Evolutionary conservation across 2,329 filamentous ascomycete species (phyloP).

Genomic region (Stagonosporopsis rhizophila): DNA sequence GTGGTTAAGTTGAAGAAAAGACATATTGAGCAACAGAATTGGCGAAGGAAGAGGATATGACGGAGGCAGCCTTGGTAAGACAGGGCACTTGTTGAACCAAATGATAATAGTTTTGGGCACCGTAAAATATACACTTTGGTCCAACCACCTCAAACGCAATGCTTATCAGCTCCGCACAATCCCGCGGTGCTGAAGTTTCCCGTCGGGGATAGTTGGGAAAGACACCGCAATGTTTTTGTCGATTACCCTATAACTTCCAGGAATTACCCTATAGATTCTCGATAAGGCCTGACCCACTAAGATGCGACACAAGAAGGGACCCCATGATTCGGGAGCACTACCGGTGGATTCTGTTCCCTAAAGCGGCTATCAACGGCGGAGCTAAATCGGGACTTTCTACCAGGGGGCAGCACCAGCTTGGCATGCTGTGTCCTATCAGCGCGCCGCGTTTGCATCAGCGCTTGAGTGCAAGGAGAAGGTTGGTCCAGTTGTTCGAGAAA

Average conservation of each 20-base stretch:
- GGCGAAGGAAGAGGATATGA: slow-evolving; percentile 2
- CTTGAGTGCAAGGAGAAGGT: slow-evolving; percentile 29
- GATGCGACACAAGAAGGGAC: slow-evolving; percentile 33
- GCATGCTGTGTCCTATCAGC: slow-evolving; percentile 27
- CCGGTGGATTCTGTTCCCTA: slow-evolving; percentile 38
- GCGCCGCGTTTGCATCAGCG: slow-evolving; percentile 16
- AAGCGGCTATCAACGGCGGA: slow-evolving; percentile 42
- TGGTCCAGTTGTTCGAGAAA: slow-evolving; percentile 29
- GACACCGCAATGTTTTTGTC: slow-evolving; percentile 30
- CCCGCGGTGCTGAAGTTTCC: slow-evolving; percentile 22
- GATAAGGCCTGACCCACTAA: slow-evolving; percentile 35
- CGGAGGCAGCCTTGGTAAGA: slow-evolving; percentile 7
- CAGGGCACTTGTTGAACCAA: slow-evolving; percentile 2
- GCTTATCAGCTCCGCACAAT: slow-evolving; percentile 36
- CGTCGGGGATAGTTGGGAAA: slow-evolving; percentile 18
- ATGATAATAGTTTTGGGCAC: slow-evolving; percentile 7
- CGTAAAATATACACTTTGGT: slow-evolving; percentile 8
- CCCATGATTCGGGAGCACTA: slow-evolving; percentile 23
- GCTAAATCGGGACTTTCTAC: slow-evolving; percentile 29
- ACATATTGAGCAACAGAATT: slow-evolving; percentile 3
- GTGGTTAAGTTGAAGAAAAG: slow-evolving; percentile 14
- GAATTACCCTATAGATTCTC: slow-evolving; percentile 46
- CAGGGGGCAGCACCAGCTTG: slow-evolving; percentile 16
- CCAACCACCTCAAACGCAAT: slow-evolving; percentile 14
- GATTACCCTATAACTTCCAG: slow-evolving; percentile 46